Percentiles rank a stretch among this genome's conserved stretches.
These are phyloP conservation scores for Ilex asprella DNA, from an alignment of 257 asterid genomes.

Conservation along the genomic window DNA sequence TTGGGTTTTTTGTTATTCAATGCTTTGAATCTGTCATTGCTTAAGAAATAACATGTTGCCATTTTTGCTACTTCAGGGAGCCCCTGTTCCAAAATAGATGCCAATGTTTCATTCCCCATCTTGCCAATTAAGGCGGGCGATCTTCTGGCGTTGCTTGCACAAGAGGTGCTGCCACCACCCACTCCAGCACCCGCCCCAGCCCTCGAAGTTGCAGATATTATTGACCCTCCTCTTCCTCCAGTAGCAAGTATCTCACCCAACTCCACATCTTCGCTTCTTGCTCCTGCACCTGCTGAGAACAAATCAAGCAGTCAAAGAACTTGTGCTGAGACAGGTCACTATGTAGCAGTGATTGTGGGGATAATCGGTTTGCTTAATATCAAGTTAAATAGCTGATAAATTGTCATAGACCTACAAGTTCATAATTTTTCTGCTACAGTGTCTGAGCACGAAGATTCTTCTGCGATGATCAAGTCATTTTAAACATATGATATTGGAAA, in stretches of 20 bases:
- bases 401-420: no score
- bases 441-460: neutral
- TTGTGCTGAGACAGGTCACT: neutral
- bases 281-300: neutral
- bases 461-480: neutral
- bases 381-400: no score
- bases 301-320: neutral
- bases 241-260: neutral
- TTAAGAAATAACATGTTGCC: neutral
- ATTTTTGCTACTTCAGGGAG: conserved; percentile 10
- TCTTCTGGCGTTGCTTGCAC: neutral
- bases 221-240: neutral
- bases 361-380: neutral
- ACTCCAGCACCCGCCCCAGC: neutral
- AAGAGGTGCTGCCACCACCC: neutral
- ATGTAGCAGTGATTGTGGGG: neutral
- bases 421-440: neutral
- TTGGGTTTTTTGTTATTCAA: neutral
- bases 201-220: neutral
- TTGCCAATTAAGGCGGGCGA: neutral
- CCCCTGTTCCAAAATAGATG: conserved; percentile 15
- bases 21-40: neutral
- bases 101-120: neutral
- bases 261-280: neutral
- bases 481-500: neutral